phyloP scores from a whole-genome alignment of 2,329 filamentous ascomycete species.

The Colletotrichum gloeosporioides region DNA sequence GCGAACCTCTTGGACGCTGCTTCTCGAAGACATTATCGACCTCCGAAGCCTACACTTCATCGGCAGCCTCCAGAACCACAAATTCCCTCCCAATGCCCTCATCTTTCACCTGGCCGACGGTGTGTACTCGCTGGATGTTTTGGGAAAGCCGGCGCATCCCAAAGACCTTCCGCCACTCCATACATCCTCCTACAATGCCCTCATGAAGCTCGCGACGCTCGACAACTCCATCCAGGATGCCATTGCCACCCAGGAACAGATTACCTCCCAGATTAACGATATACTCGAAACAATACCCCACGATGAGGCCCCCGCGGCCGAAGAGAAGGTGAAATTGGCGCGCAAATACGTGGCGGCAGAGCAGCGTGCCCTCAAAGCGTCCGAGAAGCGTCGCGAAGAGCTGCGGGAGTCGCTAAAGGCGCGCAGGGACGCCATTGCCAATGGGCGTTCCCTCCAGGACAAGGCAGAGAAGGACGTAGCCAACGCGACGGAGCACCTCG shows the following conservation, averaged over 20 bases:
- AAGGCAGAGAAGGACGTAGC: constrained; percentile 65
- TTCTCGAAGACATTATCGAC: constrained; percentile 77
- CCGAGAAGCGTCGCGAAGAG: constrained; percentile 69
- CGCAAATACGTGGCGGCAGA: constrained; percentile 66
- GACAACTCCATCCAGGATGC: constrained; percentile 93
- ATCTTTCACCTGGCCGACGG: constrained; percentile 88
- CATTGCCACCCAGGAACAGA: constrained; percentile 73
- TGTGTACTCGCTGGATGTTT: constrained; percentile 80
- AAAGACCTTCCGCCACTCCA: constrained; percentile 57
- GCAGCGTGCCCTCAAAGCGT: constrained; percentile 67
- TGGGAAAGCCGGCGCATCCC: constrained; percentile 52
- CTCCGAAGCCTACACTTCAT: constrained; percentile 80
- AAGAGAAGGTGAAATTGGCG: constrained; percentile 54
- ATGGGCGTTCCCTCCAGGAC: constrained; percentile 65
- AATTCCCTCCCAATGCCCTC: constrained; percentile 81
- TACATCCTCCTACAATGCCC: constrained; percentile 83
- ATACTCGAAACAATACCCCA: constrained; percentile 49
- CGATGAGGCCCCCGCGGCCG: constrained; percentile 51
- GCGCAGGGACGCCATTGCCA: constrained; percentile 70
- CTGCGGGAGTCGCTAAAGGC: constrained; percentile 69
- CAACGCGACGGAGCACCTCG: constrained; percentile 64
- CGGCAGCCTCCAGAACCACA: constrained; percentile 71
- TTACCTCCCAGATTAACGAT: constrained; percentile 80
- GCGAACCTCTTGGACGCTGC: constrained; percentile 61
- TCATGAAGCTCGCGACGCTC: constrained; percentile 88